Conservation (phyloP, 2,329 filamentous ascomycete species). For the Phialophora tarda region DNA sequence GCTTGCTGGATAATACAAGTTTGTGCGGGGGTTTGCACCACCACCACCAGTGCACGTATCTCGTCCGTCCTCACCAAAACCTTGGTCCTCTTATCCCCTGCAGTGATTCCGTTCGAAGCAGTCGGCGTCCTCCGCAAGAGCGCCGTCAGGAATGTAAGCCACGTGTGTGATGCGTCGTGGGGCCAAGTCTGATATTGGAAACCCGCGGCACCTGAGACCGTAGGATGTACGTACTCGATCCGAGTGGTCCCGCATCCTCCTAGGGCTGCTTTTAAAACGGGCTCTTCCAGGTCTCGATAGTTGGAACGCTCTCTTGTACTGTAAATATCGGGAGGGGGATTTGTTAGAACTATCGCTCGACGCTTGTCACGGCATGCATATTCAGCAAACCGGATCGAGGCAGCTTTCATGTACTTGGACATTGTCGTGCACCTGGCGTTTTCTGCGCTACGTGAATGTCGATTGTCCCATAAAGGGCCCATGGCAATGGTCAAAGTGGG, state of each 20-base stretch:
- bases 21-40: not conserved
- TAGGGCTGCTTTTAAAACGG: constrained; percentile 39
- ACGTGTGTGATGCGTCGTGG: constrained; percentile 34
- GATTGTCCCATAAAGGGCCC: constrained; percentile 15
- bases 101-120: not conserved
- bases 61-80: not conserved
- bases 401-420: constrained; percentile 20
- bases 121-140: not conserved
- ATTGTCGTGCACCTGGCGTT: not conserved
- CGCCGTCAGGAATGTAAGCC: constrained; percentile 20
- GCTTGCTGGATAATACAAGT: not conserved
- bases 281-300: constrained; percentile 42
- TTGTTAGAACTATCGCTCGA: constrained; percentile 40
- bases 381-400: constrained; percentile 38
- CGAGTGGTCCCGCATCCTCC: constrained; percentile 27
- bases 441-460: constrained; percentile 2
- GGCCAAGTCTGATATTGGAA: constrained; percentile 42
- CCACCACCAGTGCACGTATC: not conserved
- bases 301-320: constrained; percentile 39
- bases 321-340: constrained; percentile 41
- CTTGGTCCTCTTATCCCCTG: not conserved
- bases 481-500: constrained; percentile 16
- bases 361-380: constrained; percentile 41
- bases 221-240: constrained; percentile 42
- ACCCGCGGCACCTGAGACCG: constrained; percentile 38